Conservation (phyloP, 352 stramenopile species). For the Pythium volutum region DNA sequence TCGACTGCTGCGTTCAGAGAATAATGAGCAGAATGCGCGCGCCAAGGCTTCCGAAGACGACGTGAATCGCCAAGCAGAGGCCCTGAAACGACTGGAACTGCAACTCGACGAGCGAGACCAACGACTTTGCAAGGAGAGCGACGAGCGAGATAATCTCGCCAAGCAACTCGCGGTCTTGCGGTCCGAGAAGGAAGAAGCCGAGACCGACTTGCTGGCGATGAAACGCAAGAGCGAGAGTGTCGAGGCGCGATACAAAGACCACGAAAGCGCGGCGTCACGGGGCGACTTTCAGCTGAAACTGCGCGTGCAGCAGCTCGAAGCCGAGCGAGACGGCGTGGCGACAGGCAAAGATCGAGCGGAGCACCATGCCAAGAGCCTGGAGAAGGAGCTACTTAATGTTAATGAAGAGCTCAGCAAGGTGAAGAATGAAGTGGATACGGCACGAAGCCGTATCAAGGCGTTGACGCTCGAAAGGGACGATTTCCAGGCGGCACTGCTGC, state of each 20-base stretch:
- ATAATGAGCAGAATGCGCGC: conserved; percentile 24
- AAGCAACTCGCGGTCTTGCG: conserved; percentile 16
- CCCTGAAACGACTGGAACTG: conserved; percentile 22
- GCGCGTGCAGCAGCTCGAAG: conserved; percentile 28
- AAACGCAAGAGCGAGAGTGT: conserved; percentile 23
- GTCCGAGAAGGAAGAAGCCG: conserved; percentile 23
- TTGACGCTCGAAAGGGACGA: conserved; percentile 28
- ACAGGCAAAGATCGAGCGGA: conserved; percentile 19
- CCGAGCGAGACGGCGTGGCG: conserved; percentile 19
- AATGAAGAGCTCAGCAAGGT: conserved; percentile 17
- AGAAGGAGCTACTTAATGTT: conserved; percentile 17
- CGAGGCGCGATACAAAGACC: conserved; percentile 23
- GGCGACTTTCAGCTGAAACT: conserved; percentile 28
- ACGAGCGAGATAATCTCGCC: conserved; percentile 19
- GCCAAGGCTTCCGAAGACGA: conserved; percentile 30
- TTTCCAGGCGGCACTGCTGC: conserved; percentile 20
- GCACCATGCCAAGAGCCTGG: conserved; percentile 18
- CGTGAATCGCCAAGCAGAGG: conserved; percentile 8
- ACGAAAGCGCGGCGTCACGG: conserved; percentile 15
- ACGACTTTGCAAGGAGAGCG: conserved; percentile 11
- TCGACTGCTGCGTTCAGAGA: conserved; percentile 30
- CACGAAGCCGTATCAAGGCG: conserved; percentile 18
- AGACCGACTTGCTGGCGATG: conserved; percentile 3
- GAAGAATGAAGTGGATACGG: conserved; percentile 20
- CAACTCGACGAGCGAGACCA: conserved; percentile 22